A percentile compares a stretch with the other conserved stretches of the same genome.
Evolutionary conservation across 495 filamentous ascomycete genomes (phyloP).

Genomic region (Apodospora peruviana): DNA sequence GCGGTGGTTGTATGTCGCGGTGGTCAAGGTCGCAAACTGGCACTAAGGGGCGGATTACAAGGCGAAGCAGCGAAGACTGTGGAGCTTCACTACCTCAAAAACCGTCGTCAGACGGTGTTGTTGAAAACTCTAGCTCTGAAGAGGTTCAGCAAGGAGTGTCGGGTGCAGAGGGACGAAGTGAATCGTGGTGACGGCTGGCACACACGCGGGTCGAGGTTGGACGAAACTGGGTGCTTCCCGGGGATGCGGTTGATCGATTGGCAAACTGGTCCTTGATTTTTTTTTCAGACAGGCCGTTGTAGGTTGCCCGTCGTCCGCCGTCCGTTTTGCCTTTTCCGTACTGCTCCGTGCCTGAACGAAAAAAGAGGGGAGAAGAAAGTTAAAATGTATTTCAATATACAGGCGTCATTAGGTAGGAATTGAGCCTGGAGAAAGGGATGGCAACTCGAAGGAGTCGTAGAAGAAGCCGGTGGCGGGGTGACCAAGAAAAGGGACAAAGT

Average conservation of each 20-base stretch:
- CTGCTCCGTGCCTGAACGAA: not conserved
- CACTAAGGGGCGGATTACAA: not conserved
- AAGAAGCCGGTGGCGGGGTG: constrained; percentile 15
- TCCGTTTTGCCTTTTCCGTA: not conserved
- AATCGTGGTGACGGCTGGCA: not conserved
- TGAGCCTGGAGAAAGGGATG: constrained; percentile 24
- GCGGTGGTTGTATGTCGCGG: not conserved
- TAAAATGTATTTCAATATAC: constrained; percentile 22
- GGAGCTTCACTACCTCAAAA: no score
- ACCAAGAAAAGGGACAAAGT: constrained; percentile 12
- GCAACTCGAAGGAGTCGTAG: constrained; percentile 5
- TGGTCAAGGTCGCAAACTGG: constrained; percentile 4
- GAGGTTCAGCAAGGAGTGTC: not conserved
- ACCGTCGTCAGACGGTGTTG: not conserved
- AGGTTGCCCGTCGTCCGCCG: not conserved
- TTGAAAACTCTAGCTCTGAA: not conserved
- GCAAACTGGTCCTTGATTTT: not conserved
- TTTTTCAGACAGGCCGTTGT: no score
- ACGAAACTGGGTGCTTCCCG: not conserved
- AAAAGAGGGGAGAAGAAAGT: constrained; percentile 9
- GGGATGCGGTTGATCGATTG: not conserved
- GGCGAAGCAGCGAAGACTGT: not conserved
- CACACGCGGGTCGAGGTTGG: not conserved
- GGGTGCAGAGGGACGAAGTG: not conserved
- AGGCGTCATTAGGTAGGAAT: constrained; percentile 26